Evolutionary conservation across 2,329 filamentous ascomycete genomes (phyloP), one percentile per base, ranked within the genome.

Genomic region (Microsporum ferrugineum): DNA sequence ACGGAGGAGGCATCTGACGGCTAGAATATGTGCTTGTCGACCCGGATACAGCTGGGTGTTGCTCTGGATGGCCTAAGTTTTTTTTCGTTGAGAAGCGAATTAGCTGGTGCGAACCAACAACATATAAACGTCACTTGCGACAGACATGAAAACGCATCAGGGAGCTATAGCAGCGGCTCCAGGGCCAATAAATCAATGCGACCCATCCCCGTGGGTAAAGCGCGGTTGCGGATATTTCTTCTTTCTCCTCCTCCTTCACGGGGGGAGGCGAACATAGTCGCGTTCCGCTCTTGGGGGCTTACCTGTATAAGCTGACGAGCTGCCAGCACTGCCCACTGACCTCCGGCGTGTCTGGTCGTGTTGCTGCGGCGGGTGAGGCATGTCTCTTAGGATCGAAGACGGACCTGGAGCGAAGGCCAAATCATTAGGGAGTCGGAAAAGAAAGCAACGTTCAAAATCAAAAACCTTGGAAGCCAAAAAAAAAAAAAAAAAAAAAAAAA

Each of bases 1-100:
- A 79, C 8, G 79, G 78, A 57, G 79, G 78, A 66, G 76, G 78
- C 78, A 81, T 80, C 64, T 76, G 75, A 60, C 76, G 76, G 65
- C 64, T 70, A 41, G 68, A 69, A 65, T 76, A 72, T 4, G 73
- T 62, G 47, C 6, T n/a, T 17, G 72, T 68, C 60, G 74, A 71
- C 58, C 69, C 61, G 45, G 69, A 63, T 72, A 70, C 67, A 67
- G 68, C 43, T 56, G 58, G 60, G 55, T 64, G 64, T 51, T 64
- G 64, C 43, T 65, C 64, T 33, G 56, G 56, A 49, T 64, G 64
- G 12, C 63, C 64, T 63, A 43, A 23, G 17, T 23, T 23, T 23
- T 23, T 23, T 23, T 23, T 23, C 17, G 55, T n/a, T 36, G 23
- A 53, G 49, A 41, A 45, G 53, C 38, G 39, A 14, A 43, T 45